phyloP scores from a whole-genome alignment of 495 filamentous ascomycete species.

The Aspergillus indologenus region DNA sequence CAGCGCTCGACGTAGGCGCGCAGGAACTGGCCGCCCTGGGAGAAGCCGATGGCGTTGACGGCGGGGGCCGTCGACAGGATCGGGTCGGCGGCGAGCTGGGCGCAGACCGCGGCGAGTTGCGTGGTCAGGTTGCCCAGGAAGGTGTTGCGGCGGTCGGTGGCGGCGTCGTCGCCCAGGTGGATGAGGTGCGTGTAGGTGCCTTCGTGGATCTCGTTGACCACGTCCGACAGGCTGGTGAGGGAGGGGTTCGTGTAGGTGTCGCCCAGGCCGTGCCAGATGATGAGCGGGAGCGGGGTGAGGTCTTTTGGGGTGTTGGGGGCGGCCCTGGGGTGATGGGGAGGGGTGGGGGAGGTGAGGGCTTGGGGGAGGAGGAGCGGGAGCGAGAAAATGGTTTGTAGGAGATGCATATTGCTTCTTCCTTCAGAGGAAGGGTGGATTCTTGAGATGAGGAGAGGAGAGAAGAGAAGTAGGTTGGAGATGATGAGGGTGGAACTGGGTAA shows the following conservation, averaged over 20 bases:
- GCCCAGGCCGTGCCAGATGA: slow-evolving; percentile 91
- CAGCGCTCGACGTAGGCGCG: slow-evolving; percentile 91
- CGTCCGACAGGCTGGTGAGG: slow-evolving; percentile 66
- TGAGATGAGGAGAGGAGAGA: no score
- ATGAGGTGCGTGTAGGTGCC: slow-evolving; percentile 82
- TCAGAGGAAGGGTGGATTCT: no score
- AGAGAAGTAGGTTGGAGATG: no score
- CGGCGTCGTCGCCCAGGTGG: slow-evolving; percentile 63
- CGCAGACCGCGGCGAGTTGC: slow-evolving; percentile 78
- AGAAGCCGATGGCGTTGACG: slow-evolving; percentile 90
- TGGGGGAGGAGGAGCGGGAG: slow-evolving; percentile 15
- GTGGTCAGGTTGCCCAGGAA: slow-evolving; percentile 88
- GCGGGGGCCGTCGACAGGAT: slow-evolving; percentile 76
- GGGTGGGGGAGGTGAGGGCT: background rate
- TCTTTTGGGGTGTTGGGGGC: slow-evolving; percentile 16
- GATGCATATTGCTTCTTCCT: background rate
- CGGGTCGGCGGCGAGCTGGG: slow-evolving; percentile 69
- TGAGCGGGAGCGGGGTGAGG: slow-evolving; percentile 65
- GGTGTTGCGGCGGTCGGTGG: slow-evolving; percentile 70
- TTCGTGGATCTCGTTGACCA: slow-evolving; percentile 55
- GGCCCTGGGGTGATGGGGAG: slow-evolving; percentile 15
- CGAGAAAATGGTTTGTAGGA: background rate
- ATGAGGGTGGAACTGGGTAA: no score
- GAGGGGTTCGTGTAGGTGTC: slow-evolving; percentile 54
- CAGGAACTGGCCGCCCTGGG: slow-evolving; percentile 93